Base-by-base conservation (phyloP, 2,329 filamentous ascomycete species). In the Colletotrichum agaves region DNA sequence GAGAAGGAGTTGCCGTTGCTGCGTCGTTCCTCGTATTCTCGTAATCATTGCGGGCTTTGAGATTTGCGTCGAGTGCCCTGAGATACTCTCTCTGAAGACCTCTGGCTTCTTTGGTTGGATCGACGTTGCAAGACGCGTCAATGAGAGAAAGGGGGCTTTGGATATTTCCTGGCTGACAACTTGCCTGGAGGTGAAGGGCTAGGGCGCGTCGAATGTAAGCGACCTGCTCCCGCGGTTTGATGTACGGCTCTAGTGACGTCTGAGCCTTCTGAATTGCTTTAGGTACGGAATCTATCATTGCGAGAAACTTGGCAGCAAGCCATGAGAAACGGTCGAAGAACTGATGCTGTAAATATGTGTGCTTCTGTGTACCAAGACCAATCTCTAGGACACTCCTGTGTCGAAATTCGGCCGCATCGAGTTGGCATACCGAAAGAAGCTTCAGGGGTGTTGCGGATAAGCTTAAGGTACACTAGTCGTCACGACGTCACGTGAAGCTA, bases 211-310 rank as follows among this genome's bases (percentile, higher is more conserved):
- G 82, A 63, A 90, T 85, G 52, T 85, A 84, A 39, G 83, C 79
- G 55, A 84, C 81, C 71, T 90, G 86, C 64, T 89, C 86, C 27
- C 87, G 83, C 31, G 85, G 82, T 58, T 85, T 87, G 63, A 90
- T 79, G 68, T 83, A 88, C 4, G 85, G 83, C 37, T 81, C 78
- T 21, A 91, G 79, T 17, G 76, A 78, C 44, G 78, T 76, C 61
- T 83, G 80, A 37, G 85, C 75, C 37, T 76, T 76, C 53, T 78
- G 73, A 13, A 82, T 63, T 12, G 75, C 73, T 15, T 83, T 78
- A 19, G 78, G 65, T 33, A 79, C 61, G 69, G 75, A 71, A 13
- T 71, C 73, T 72, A 75, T 76, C n/a, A 15, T 35, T 19, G 37
- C 49, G 27, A 31, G 2, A 31, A 49, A 13, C 13, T 27, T 13